Evolutionary conservation across 371 early-diverging fungal species (phyloP).

Genomic region (Vittaforma corneae): DNA sequence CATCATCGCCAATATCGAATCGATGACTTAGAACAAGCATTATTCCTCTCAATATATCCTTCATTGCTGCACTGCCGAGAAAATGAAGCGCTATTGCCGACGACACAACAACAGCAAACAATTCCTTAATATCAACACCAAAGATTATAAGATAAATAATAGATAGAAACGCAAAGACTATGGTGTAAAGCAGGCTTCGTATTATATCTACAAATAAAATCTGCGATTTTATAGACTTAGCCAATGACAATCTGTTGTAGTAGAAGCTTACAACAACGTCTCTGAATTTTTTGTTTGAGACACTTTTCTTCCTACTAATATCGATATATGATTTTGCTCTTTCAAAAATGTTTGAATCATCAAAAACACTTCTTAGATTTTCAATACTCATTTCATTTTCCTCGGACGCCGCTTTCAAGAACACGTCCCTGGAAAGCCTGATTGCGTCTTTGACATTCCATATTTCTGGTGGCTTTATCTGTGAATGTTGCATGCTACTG

Average conservation of each 20-base stretch:
- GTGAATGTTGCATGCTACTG: slow-evolving; percentile 11
- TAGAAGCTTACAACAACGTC: slow-evolving; percentile 55
- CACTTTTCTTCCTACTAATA: slow-evolving; percentile 25
- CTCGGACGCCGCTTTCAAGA: slow-evolving; percentile 41
- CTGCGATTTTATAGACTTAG: slow-evolving; percentile 41
- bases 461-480: slow-evolving; percentile 45
- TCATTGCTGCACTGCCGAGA: slow-evolving; percentile 45
- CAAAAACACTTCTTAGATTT: slow-evolving; percentile 55
- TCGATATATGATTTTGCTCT: slow-evolving; percentile 58
- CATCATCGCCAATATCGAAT: slow-evolving; percentile 60
- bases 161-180: slow-evolving; percentile 36
- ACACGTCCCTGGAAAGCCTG: slow-evolving; percentile 55
- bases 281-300: slow-evolving; percentile 56
- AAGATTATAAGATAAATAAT: slow-evolving; percentile 54
- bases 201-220: slow-evolving; percentile 50
- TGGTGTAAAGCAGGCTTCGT: slow-evolving; percentile 28
- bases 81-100: slow-evolving; percentile 56
- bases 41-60: slow-evolving; percentile 49
- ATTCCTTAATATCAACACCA: slow-evolving; percentile 49
- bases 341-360: slow-evolving; percentile 48
- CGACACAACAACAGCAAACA: slow-evolving; percentile 52
- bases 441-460: slow-evolving; percentile 47
- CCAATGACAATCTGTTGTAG: slow-evolving; percentile 54
- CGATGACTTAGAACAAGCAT: slow-evolving; percentile 58
- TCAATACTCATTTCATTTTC: slow-evolving; percentile 42